Evolutionary conservation across 805 yeast genomes (phyloP).

Genomic region (Candida vartiovaarae): DNA sequence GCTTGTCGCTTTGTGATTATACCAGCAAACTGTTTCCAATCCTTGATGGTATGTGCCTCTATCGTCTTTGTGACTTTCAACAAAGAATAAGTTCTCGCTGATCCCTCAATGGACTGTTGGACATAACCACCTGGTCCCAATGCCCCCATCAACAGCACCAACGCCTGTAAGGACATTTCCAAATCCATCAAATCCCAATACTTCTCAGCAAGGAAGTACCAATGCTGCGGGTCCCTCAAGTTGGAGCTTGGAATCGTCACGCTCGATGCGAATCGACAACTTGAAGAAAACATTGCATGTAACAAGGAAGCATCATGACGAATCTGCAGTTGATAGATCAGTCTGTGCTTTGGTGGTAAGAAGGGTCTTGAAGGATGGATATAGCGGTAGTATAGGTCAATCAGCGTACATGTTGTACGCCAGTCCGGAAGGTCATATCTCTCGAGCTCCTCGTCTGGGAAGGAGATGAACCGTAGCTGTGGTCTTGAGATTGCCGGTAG

Average conservation of each 20-base stretch:
- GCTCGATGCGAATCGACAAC: slow-evolving; percentile 27
- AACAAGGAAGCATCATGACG: slow-evolving; percentile 25
- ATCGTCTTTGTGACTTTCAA: slow-evolving; percentile 13
- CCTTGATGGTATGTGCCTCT: slow-evolving; percentile 11
- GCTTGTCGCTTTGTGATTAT: slow-evolving; percentile 28
- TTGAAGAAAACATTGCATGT: slow-evolving; percentile 30
- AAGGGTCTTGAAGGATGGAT: slow-evolving; percentile 31
- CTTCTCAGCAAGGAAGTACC: slow-evolving; percentile 30
- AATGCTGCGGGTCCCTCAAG: slow-evolving; percentile 28
- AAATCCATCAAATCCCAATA: slow-evolving; percentile 26
- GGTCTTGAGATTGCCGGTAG: slow-evolving; percentile 8
- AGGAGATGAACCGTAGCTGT: slow-evolving; percentile 7
- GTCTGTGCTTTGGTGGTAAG: slow-evolving; percentile 28
- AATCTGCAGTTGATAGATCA: slow-evolving; percentile 26
- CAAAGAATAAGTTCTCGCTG: slow-evolving; percentile 17
- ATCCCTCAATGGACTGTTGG: slow-evolving; percentile 24
- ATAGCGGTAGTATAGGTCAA: slow-evolving; percentile 36
- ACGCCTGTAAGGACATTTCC: slow-evolving; percentile 22
- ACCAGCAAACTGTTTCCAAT: slow-evolving; percentile 22
- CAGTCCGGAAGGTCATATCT: slow-evolving; percentile 32
- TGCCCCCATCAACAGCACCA: slow-evolving; percentile 25
- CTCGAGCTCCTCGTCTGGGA: slow-evolving; percentile 26
- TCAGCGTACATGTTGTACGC: slow-evolving; percentile 25
- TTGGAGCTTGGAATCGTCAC: slow-evolving; percentile 20
- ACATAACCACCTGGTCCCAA: slow-evolving; percentile 25